phyloP scores from a whole-genome alignment of 2,329 filamentous ascomycete genomes.

The Beauveria sp. region DNA sequence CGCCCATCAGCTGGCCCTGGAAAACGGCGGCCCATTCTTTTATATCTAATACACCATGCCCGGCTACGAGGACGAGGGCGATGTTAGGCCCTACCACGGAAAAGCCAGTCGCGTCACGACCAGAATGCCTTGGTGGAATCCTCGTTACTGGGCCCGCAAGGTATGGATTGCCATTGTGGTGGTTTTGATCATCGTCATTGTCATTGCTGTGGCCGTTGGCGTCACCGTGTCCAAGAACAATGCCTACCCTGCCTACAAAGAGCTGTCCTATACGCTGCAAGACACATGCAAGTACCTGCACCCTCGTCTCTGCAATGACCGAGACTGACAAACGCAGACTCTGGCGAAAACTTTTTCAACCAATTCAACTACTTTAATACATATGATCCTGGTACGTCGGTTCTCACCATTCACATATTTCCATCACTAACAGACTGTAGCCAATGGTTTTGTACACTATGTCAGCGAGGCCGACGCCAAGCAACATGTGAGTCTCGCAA shows the following conservation, averaged over 20 bases:
- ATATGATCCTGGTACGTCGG: slow-evolving; percentile 37
- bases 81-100: slow-evolving; percentile 9
- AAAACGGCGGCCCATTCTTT: no score
- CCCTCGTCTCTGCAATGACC: not conserved
- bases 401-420: not conserved
- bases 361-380: slow-evolving; percentile 46
- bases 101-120: slow-evolving; percentile 17
- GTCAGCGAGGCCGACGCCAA: slow-evolving; percentile 35
- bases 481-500: slow-evolving; percentile 28
- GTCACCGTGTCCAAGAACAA: slow-evolving; percentile 32
- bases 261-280: slow-evolving; percentile 37
- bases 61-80: slow-evolving; percentile 18
- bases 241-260: slow-evolving; percentile 40
- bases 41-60: slow-evolving; percentile 1
- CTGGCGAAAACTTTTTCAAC: slow-evolving; percentile 44
- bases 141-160: slow-evolving; percentile 45
- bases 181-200: slow-evolving; percentile 35
- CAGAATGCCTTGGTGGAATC: slow-evolving; percentile 35
- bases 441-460: slow-evolving; percentile 46
- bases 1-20: no score
- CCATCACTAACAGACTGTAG: slow-evolving; percentile 17
- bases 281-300: slow-evolving; percentile 38
- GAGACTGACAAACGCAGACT: slow-evolving; percentile 31
- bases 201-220: slow-evolving; percentile 39
- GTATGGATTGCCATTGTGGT: slow-evolving; percentile 38